Conservation (phyloP, 441 rosid genomes). For the Populus hybrid region DNA sequence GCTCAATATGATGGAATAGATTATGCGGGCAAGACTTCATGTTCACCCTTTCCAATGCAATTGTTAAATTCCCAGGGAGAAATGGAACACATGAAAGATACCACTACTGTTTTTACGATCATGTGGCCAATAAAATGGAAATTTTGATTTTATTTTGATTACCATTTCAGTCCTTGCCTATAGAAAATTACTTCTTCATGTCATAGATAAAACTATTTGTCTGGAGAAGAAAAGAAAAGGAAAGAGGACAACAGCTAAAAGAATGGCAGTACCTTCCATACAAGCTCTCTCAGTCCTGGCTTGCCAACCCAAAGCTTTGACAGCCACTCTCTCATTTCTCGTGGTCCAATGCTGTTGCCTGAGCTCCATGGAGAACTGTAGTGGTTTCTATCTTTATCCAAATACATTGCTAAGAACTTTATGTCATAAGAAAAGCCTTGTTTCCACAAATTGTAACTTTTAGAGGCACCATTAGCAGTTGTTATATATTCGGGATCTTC, state of each 20-base stretch:
- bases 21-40: background rate
- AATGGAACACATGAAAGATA: background rate
- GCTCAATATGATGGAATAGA: background rate
- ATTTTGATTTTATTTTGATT: background rate
- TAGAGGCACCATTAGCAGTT: constrained; percentile 33
- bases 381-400: constrained; percentile 87
- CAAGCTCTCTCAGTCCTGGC: constrained; percentile 73
- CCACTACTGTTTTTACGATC: too few species aligned
- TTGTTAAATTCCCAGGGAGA: background rate
- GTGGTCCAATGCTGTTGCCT: constrained; percentile 85
- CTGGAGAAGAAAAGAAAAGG: constrained; percentile 4
- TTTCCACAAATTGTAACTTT: constrained; percentile 52
- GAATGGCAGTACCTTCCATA: constrained; percentile 73
- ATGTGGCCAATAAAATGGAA: background rate
- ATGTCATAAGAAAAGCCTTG: constrained; percentile 68
- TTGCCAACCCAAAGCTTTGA: constrained; percentile 75
- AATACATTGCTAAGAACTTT: constrained; percentile 55
- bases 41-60: background rate
- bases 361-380: constrained; percentile 84
- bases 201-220: constrained; percentile 2
- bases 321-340: constrained; percentile 96
- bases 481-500: constrained; percentile 34
- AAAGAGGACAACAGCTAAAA: background rate
- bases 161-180: background rate
- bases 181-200: constrained; percentile 4